Conservation (phyloP, 257 asterid species). For the Solanum habrochaites region DNA sequence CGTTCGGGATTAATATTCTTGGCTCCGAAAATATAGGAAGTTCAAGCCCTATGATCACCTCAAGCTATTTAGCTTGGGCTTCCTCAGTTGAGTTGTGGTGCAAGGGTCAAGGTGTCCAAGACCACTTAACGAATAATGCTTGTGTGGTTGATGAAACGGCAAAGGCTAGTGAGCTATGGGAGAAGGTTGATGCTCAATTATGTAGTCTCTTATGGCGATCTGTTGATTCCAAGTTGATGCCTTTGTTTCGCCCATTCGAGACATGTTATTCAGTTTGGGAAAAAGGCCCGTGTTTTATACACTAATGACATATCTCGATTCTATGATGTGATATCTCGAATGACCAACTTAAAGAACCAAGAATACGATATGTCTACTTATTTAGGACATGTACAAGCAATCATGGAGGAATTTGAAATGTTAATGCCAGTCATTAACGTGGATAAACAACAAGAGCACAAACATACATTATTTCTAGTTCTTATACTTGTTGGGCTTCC, state of each 20-base stretch:
- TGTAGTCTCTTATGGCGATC: neutral
- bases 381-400: neutral
- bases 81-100: neutral
- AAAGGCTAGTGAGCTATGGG: neutral
- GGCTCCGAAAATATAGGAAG: neutral
- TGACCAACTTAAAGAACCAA: neutral
- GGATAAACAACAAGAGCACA: neutral
- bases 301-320: neutral
- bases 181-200: too few relatives aligned
- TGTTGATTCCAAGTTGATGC: neutral
- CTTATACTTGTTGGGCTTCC: neutral
- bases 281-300: neutral
- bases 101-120: neutral
- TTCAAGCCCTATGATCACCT: neutral
- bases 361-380: neutral
- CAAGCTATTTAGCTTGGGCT: neutral
- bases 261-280: neutral
- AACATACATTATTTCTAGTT: neutral
- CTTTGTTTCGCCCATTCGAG: neutral
- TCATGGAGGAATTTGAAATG: neutral
- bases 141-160: neutral
- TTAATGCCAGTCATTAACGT: neutral
- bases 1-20: neutral
- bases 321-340: neutral
- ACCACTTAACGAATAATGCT: neutral